A percentile compares a stretch with the other conserved stretches of the same genome.
phyloP scores from a whole-genome alignment of 2,329 filamentous ascomycete species.

The Botrytis elliptica region DNA sequence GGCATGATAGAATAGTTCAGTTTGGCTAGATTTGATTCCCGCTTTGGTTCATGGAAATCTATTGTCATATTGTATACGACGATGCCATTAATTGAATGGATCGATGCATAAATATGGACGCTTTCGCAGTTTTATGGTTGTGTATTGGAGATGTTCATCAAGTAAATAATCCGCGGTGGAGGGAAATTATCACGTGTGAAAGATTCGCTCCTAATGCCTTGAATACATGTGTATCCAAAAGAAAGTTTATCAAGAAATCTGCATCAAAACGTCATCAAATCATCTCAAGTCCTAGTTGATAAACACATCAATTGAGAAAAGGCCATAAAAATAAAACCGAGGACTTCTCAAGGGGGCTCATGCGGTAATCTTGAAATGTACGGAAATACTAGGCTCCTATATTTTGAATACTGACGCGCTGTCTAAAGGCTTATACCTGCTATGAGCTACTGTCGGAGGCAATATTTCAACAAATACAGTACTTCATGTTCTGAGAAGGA shows the following conservation, averaged over 20 bases:
- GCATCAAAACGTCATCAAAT: too few species aligned
- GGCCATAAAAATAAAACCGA: too few species aligned
- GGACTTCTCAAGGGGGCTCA: background rate
- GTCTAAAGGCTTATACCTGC: background rate
- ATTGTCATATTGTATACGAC: background rate
- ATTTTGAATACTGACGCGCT: background rate
- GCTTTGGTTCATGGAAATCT: rapidly evolving
- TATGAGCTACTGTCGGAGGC: background rate
- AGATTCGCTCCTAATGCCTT: background rate
- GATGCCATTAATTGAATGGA: background rate
- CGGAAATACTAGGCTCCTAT: rapidly evolving
- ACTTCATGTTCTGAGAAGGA: background rate
- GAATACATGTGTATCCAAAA: background rate
- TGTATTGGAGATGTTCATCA: background rate
- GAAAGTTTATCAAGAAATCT: background rate
- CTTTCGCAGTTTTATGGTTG: background rate
- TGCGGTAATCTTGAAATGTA: background rate
- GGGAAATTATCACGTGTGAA: background rate
- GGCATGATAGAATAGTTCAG: background rate
- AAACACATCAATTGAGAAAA: background rate
- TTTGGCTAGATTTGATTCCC: background rate
- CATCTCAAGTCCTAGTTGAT: too few species aligned
- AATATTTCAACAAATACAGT: rapidly evolving
- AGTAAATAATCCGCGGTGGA: background rate
- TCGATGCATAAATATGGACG: background rate